Evolutionary conservation across 331 rosid species (phyloP).

Genomic region (Telfairia occidentalis): DNA sequence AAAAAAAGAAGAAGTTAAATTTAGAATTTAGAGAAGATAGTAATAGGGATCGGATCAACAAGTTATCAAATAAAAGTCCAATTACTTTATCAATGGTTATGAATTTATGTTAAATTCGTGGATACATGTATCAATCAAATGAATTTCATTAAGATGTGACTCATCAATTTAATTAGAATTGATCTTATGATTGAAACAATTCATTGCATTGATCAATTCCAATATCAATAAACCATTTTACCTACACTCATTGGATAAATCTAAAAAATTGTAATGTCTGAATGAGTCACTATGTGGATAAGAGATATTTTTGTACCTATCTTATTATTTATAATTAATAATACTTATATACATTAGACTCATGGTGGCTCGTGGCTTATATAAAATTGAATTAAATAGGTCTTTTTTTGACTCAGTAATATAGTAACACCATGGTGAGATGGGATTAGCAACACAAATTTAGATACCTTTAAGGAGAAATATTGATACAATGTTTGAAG

Average conservation of each 20-base stretch:
- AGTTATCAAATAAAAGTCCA: not conserved
- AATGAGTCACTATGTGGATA: not conserved
- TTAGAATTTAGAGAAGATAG: not conserved
- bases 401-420: too few relatives aligned
- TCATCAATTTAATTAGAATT: not conserved
- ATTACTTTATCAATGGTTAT: not conserved
- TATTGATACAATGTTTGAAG: too few relatives aligned
- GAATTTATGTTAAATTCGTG: not conserved
- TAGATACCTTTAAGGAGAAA: too few relatives aligned
- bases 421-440: too few relatives aligned
- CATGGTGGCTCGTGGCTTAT: too few relatives aligned
- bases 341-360: too few relatives aligned
- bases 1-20: not conserved
- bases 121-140: not conserved
- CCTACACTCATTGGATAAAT: not conserved
- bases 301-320: not conserved
- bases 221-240: not conserved
- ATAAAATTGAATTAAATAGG: too few relatives aligned
- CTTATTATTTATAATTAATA: too few relatives aligned
- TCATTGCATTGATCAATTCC: not conserved
- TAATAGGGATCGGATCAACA: not conserved
- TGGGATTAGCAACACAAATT: too few relatives aligned
- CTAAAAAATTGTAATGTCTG: not conserved
- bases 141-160: not conserved
- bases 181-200: not conserved